A percentile compares a stretch with the other conserved stretches of the same genome.
These are phyloP conservation scores for Panaeolus papilionaceus DNA, from an alignment of 768 basidiomycete genomes.

Conservation along the genomic window DNA sequence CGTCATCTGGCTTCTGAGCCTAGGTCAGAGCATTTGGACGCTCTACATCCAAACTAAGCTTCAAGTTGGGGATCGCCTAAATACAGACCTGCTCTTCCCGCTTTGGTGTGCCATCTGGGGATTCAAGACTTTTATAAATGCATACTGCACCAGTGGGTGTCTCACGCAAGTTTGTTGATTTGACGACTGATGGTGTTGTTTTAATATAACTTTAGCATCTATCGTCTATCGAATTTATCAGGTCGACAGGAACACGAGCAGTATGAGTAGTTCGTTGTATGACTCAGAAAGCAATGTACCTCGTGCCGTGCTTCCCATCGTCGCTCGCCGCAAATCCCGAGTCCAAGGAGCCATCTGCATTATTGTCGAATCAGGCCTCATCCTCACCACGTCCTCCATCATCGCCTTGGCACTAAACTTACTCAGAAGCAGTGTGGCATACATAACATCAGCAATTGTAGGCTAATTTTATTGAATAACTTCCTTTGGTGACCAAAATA, in stretches of 20 bases:
- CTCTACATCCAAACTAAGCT: constrained; percentile 9
- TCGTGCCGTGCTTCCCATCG: background rate
- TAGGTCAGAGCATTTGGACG: constrained; percentile 16
- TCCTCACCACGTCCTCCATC: constrained; percentile 22
- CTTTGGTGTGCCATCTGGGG: constrained; percentile 23
- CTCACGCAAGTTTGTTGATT: background rate
- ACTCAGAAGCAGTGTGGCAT: constrained; percentile 18
- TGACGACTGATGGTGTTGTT: background rate
- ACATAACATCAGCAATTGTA: constrained; percentile 25
- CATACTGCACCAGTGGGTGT: constrained; percentile 26
- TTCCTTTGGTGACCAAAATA: background rate
- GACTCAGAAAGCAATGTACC: background rate
- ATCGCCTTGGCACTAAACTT: constrained; percentile 24
- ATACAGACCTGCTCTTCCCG: background rate
- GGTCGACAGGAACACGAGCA: constrained; percentile 9
- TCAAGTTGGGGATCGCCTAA: constrained; percentile 3
- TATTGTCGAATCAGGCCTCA: constrained; percentile 27
- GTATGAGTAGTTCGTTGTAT: constrained; percentile 9
- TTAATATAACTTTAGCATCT: constrained; percentile 13
- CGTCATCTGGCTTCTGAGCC: constrained; percentile 26
- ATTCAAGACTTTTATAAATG: constrained; percentile 24
- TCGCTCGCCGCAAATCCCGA: background rate
- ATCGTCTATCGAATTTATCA: constrained; percentile 21
- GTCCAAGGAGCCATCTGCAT: constrained; percentile 18
- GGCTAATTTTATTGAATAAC: constrained; percentile 6